Percentiles rank a stretch among this genome's conserved stretches.
phyloP scores from a whole-genome alignment of 1,284 basidiomycete genomes.

The Cerioporus squamosus region DNA sequence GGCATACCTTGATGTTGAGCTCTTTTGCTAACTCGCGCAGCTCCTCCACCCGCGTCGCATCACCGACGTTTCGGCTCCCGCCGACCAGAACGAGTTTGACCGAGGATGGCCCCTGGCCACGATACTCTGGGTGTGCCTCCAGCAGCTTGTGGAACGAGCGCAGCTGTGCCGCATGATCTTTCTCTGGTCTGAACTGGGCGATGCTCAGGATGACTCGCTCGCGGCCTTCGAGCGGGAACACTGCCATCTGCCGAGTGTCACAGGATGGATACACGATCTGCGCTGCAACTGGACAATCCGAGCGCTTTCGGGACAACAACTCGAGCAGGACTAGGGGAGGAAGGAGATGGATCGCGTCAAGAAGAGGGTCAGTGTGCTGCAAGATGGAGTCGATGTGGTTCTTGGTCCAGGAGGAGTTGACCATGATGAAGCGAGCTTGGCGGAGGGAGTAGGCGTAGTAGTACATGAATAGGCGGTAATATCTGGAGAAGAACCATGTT shows the following conservation, averaged over 20 bases:
- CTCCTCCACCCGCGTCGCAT: conserved; percentile 70
- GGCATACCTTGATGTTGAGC: conserved; percentile 66
- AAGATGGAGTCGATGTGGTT: conserved; percentile 82
- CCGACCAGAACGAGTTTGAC: conserved; percentile 81
- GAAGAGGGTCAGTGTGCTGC: conserved; percentile 50
- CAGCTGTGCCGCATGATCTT: conserved; percentile 89
- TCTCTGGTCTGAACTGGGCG: conserved; percentile 96
- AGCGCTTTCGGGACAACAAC: conserved; percentile 25
- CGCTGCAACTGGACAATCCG: conserved; percentile 33
- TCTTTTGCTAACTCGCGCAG: conserved; percentile 65
- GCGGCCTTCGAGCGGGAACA: conserved; percentile 64
- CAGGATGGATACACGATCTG: conserved; percentile 90
- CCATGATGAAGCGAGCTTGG: conserved; percentile 83
- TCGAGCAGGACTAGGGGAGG: conserved; percentile 32
- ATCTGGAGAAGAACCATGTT: conserved; percentile 49
- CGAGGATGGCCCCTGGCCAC: conserved; percentile 27
- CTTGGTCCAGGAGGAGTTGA: conserved; percentile 96
- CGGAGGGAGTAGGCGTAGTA: conserved; percentile 81
- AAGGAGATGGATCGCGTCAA: conserved; percentile 47
- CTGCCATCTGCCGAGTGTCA: conserved; percentile 77
- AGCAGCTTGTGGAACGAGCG: conserved; percentile 70
- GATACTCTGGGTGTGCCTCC: conserved; percentile 61
- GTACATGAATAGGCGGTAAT: conserved; percentile 89
- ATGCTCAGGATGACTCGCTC: conserved; percentile 81
- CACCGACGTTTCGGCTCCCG: conserved; percentile 79